phyloP scores from a whole-genome alignment of 2,329 filamentous ascomycete genomes.

The Emmonsiellopsis sp. region DNA sequence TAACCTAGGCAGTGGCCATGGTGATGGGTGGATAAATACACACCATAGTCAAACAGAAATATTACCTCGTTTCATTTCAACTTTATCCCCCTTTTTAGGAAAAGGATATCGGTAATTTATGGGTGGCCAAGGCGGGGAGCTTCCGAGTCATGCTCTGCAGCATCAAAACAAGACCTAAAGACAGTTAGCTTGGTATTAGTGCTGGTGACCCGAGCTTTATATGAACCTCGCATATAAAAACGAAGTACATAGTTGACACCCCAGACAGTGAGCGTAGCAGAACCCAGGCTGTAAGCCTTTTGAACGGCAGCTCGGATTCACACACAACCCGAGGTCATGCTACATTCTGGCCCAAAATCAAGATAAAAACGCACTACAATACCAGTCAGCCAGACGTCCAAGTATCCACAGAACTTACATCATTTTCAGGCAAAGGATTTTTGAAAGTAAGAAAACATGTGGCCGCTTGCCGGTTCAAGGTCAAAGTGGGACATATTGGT shows the following conservation, averaged over 20 bases:
- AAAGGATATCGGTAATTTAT: neutral
- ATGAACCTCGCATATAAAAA: neutral
- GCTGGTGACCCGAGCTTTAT: neutral
- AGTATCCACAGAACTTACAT: too few relatives aligned
- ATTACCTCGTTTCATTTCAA: neutral
- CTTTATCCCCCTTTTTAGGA: neutral
- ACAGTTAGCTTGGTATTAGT: neutral
- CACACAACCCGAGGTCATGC: too few relatives aligned
- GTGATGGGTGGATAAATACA: neutral
- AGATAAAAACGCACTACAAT: too few relatives aligned
- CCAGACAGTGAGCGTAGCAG: neutral
- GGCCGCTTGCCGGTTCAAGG: neutral
- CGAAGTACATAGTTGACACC: neutral
- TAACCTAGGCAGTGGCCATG: neutral
- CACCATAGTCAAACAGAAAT: neutral
- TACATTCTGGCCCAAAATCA: too few relatives aligned
- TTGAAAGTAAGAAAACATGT: too few relatives aligned
- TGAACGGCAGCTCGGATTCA: too few relatives aligned
- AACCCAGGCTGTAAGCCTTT: too few relatives aligned
- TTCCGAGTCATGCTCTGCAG: neutral
- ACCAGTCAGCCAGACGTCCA: too few relatives aligned
- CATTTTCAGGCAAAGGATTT: too few relatives aligned
- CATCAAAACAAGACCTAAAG: neutral
- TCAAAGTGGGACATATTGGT: neutral
- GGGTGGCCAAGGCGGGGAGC: neutral